Evolutionary conservation across 2,329 filamentous ascomycete genomes (phyloP).

Genomic region (Xylariaceae sp.): DNA sequence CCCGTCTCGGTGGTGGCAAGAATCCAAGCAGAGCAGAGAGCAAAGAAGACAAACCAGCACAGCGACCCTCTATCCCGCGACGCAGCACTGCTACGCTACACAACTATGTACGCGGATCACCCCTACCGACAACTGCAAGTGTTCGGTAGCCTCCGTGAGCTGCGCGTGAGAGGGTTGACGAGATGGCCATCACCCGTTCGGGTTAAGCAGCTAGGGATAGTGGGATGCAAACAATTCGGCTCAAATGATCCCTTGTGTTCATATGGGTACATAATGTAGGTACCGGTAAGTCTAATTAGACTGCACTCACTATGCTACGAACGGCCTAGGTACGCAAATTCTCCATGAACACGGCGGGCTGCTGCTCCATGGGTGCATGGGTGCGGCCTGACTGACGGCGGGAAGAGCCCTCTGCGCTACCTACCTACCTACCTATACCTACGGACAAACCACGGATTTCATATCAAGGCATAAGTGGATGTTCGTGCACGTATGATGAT

Average conservation of each 20-base stretch:
- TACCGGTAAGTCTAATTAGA: too few relatives aligned
- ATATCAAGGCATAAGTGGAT: not conserved
- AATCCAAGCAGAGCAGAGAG: not conserved
- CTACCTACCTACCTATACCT: not conserved
- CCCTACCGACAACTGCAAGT: slow-evolving; percentile 14
- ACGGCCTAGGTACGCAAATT: not conserved
- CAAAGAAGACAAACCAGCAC: not conserved
- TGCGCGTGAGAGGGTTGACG: not conserved
- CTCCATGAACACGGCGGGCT: not conserved
- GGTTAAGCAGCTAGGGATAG: slow-evolving; percentile 3
- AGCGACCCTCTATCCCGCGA: not conserved
- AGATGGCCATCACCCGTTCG: slow-evolving; percentile 7
- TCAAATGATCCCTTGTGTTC: not conserved
- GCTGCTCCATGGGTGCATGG: slow-evolving; percentile 5
- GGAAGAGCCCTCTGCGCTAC: slow-evolving; percentile 11
- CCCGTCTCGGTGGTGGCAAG: slow-evolving; percentile 10
- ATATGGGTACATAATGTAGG: too few relatives aligned
- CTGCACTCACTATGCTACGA: not conserved
- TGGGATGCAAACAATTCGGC: slow-evolving; percentile 2
- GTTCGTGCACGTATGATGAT: not conserved
- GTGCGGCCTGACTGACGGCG: not conserved
- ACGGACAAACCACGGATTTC: not conserved
- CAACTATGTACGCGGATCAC: not conserved
- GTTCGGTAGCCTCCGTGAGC: slow-evolving; percentile 12
- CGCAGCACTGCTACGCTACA: not conserved